phyloP scores from a whole-genome alignment of 2,329 filamentous ascomycete species.

The Sporothrix pseudoabietina region DNA sequence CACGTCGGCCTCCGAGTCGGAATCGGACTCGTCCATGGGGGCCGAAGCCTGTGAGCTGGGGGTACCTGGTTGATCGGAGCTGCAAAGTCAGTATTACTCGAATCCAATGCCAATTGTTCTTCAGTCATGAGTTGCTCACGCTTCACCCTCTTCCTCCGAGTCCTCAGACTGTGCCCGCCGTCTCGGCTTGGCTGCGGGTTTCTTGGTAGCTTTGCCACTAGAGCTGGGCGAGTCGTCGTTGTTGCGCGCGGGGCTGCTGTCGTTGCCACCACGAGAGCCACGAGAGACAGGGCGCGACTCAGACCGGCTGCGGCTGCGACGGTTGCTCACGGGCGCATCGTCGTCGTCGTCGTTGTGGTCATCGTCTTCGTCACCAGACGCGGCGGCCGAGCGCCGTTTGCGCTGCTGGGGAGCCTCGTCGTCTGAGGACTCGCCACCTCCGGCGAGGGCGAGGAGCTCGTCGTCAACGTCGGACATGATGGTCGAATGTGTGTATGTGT shows the following conservation, averaged over 20 bases:
- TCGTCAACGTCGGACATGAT: conserved; percentile 87
- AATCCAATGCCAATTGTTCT: not conserved
- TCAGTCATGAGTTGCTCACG: conserved; percentile 57
- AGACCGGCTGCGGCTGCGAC: conserved; percentile 54
- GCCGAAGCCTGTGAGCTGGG: conserved; percentile 77
- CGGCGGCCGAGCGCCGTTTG: conserved; percentile 60
- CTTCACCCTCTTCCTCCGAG: conserved; percentile 76
- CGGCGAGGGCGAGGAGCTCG: conserved; percentile 89
- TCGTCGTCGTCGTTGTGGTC: conserved; percentile 57
- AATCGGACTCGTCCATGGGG: conserved; percentile 87
- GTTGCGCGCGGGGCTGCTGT: conserved; percentile 41
- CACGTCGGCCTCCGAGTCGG: conserved; percentile 66
- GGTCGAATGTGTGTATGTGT: not conserved
- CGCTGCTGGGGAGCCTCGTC: conserved; percentile 53
- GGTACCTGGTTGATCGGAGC: conserved; percentile 69
- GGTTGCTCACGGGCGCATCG: conserved; percentile 54
- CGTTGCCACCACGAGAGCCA: conserved; percentile 49
- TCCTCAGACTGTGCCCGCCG: conserved; percentile 53
- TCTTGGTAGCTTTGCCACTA: conserved; percentile 42
- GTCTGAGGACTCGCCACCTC: conserved; percentile 67
- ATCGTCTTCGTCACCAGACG: conserved; percentile 60
- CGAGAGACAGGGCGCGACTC: conserved; percentile 57
- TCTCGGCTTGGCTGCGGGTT: conserved; percentile 51
- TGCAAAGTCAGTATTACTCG: conserved; percentile 42
- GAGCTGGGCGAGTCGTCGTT: conserved; percentile 41